phyloP scores from a whole-genome alignment of 345 rosid species.

The Salix purpurea region DNA sequence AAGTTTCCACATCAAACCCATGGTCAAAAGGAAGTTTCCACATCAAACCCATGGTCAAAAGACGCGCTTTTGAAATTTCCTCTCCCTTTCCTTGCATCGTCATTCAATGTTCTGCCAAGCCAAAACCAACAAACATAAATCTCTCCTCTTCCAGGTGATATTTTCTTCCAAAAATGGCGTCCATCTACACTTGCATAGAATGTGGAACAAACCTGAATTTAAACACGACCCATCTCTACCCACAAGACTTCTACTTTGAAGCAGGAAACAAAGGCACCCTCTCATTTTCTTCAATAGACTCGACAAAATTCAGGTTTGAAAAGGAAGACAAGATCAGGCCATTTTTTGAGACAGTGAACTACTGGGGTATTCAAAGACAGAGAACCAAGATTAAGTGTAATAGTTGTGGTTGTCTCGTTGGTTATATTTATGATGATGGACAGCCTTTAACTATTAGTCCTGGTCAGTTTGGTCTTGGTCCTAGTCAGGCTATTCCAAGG shows the following conservation, averaged over 20 bases:
- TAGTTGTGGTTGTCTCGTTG: constrained; percentile 51
- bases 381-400: constrained; percentile 71
- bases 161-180: constrained; percentile 29
- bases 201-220: constrained; percentile 71
- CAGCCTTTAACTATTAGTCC: constrained; percentile 60
- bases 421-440: constrained; percentile 80
- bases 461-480: constrained; percentile 73
- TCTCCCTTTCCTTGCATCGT: not conserved
- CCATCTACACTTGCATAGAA: constrained; percentile 67
- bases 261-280: constrained; percentile 84
- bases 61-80: constrained; percentile 9
- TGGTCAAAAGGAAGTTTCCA: not conserved
- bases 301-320: constrained; percentile 61
- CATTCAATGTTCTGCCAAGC: not conserved
- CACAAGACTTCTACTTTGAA: constrained; percentile 76
- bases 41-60: not conserved
- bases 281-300: constrained; percentile 68
- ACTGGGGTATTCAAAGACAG: constrained; percentile 81
- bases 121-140: not conserved
- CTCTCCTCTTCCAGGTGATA: too few species aligned
- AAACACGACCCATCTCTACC: constrained; percentile 49
- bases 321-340: constrained; percentile 81
- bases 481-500: constrained; percentile 78
- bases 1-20: too few species aligned
- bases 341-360: constrained; percentile 74